Base-by-base conservation (phyloP, 2,329 filamentous ascomycete genomes). In the Monosporascus sp. region DNA sequence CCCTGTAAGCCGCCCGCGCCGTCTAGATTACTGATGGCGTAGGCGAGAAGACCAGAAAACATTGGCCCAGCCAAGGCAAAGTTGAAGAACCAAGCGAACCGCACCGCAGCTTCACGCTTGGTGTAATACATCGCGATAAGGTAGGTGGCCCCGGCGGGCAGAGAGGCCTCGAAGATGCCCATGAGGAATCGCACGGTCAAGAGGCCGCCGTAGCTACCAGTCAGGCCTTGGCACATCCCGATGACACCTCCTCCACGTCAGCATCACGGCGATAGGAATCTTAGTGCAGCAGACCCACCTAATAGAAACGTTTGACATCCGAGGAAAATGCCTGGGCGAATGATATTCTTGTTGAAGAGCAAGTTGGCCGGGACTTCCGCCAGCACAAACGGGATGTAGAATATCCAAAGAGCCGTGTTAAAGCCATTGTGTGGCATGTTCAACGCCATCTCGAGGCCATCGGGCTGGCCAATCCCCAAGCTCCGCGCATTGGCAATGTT, bases 131-230 rank as follows among this genome's bases (percentile, higher is more conserved):
- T 58, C 9, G 64, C 63, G 39, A 65, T 63, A 60, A 66, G 60
- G 46, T 62, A 63, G 36, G 62, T 61, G n/a, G 62, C 62, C 9
- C 65, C 66, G 25, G 67, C 65, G 5, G 64, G 64, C 36, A 69
- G 64, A 8, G 57, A 54, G 11, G 59, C 56, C 50, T 96, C 90
- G 63, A 96, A 96, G 4, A 88, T 81, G 50, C 86, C 84, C 74
- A 92, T 90, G 34, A 96, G 74, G 55, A 96, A 62, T 36, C 67
- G 64, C 44, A 64, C 42, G 39, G 56, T 54, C 48, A 67, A 57
- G 39, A 74, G 62, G 2, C 72, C 72, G 18, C 62, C 64, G 36
- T 74, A 76, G 36, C 65, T 71, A 25, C 57, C 47, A 0, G 71
- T 72, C 3, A 75, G 53, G 1, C 73, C 74, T 55, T 74, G 70